phyloP scores from a whole-genome alignment of 768 basidiomycete genomes.

The Fistulinella prunicolor region DNA sequence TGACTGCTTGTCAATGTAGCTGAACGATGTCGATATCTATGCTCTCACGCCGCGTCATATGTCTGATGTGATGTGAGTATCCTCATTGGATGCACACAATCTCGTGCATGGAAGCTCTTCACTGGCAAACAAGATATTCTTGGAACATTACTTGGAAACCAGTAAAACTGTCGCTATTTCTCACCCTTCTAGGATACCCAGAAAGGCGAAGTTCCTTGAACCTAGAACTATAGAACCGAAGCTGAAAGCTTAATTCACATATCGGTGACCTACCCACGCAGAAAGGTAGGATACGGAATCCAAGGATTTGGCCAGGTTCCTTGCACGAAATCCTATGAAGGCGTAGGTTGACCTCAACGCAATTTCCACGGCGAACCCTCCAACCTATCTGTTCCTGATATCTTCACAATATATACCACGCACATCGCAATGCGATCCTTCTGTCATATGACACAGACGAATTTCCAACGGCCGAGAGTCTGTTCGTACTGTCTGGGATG shows the following conservation, averaged over 20 bases:
- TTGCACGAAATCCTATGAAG: neutral
- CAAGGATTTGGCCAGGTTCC: constrained; percentile 16
- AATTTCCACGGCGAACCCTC: constrained; percentile 4
- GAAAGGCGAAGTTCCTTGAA: neutral
- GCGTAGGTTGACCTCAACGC: neutral
- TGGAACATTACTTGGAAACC: neutral
- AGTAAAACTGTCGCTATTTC: constrained; percentile 2
- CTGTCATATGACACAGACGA: constrained; percentile 6
- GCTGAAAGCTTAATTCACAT: neutral
- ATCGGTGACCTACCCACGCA: constrained; percentile 6
- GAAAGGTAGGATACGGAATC: constrained; percentile 9
- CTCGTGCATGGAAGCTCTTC: constrained; percentile 3
- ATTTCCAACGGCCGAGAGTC: no score
- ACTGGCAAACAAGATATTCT: neutral
- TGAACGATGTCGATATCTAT: neutral
- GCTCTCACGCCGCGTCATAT: constrained; percentile 8
- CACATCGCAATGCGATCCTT: no score
- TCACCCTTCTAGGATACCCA: constrained; percentile 6
- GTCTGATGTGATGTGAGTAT: constrained; percentile 5
- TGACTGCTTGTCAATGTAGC: neutral
- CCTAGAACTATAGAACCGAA: constrained; percentile 1
- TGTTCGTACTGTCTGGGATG: neutral
- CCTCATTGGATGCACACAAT: neutral
- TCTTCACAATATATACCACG: constrained; percentile 5
- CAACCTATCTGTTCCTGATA: neutral